Conservation (phyloP, 805 yeast genomes). For the Barnettozyma salicaria region DNA sequence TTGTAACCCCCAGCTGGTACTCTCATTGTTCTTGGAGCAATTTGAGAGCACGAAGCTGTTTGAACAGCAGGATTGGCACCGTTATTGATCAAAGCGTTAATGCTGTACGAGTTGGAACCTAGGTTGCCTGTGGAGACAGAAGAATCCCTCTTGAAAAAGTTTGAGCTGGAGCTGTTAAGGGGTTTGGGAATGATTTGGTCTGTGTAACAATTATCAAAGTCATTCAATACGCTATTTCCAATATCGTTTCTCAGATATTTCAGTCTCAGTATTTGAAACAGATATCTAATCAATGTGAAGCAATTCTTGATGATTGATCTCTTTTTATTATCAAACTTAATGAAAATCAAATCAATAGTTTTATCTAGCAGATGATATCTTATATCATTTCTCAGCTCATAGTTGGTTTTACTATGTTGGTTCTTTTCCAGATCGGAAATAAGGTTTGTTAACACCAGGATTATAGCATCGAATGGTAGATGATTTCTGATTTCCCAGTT, state of each 20-base stretch:
- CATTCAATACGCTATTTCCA: conserved; percentile 13
- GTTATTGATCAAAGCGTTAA: conserved; percentile 5
- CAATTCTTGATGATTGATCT: conserved; percentile 30
- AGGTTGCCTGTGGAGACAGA: conserved; percentile 3
- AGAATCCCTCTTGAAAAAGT: conserved; percentile 13
- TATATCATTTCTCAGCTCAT: conserved; percentile 30
- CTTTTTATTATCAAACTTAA: conserved; percentile 30
- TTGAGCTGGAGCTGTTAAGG: conserved; percentile 13
- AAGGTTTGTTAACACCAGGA: conserved; percentile 45
- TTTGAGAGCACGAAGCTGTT: conserved; percentile 29
- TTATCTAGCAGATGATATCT: conserved; percentile 29
- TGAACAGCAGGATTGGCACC: conserved; percentile 6
- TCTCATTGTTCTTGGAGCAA: conserved; percentile 29
- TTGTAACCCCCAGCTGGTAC: conserved; percentile 21
- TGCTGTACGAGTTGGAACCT: conserved; percentile 4
- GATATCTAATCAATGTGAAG: conserved; percentile 28
- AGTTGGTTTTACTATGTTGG: conserved; percentile 22
- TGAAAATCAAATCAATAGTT: conserved; percentile 28
- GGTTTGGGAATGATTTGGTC: conserved; percentile 27
- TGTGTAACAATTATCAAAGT: conserved; percentile 21
- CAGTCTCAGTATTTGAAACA: conserved; percentile 28
- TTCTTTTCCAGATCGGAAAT: conserved; percentile 42
- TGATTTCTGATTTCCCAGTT: conserved; percentile 58
- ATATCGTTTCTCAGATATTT: conserved; percentile 25
- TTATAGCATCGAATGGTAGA: conserved; percentile 55